These are phyloP conservation scores for Phenoliferia sp. DNA, from an alignment of 1,284 basidiomycete species.

Conservation along the genomic window DNA sequence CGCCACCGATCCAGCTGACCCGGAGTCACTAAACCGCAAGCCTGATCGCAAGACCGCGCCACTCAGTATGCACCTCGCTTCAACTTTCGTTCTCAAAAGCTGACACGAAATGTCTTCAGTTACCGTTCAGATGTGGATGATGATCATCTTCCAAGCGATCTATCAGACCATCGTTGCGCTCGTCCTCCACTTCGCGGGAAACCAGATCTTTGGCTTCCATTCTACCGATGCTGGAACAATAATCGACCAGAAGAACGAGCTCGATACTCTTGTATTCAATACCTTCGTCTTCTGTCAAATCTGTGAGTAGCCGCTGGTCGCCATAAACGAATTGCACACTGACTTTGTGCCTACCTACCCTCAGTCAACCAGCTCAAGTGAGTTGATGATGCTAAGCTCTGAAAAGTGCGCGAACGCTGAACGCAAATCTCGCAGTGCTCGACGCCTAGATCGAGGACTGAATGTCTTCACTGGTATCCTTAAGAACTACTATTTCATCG, in stretches of 20 bases:
- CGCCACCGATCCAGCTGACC: slow-evolving; percentile 89
- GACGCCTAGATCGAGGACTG: slow-evolving; percentile 74
- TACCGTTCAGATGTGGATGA: slow-evolving; percentile 62
- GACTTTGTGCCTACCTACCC: not conserved
- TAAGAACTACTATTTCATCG: slow-evolving; percentile 78
- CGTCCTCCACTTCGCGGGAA: slow-evolving; percentile 82
- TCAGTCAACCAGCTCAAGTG: slow-evolving; percentile 76
- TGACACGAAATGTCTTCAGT: slow-evolving; percentile 44
- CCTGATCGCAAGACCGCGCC: slow-evolving; percentile 85
- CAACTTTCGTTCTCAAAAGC: not conserved
- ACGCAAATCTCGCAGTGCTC: slow-evolving; percentile 47
- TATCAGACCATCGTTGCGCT: slow-evolving; percentile 84
- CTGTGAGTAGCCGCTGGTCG: slow-evolving; percentile 43
- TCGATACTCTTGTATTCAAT: slow-evolving; percentile 91
- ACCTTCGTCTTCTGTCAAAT: slow-evolving; percentile 95
- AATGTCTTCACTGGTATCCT: slow-evolving; percentile 85
- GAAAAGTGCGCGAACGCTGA: not conserved
- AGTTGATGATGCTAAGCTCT: not conserved
- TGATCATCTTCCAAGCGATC: slow-evolving; percentile 81
- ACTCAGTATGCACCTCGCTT: slow-evolving; percentile 47
- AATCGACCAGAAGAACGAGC: slow-evolving; percentile 50
- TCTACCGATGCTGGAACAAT: slow-evolving; percentile 47
- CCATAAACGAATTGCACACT: not conserved
- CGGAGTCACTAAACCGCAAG: slow-evolving; percentile 72
- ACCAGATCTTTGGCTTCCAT: slow-evolving; percentile 49